Conservation (phyloP, 495 filamentous ascomycete species). For the Cryomyces antarcticus region DNA sequence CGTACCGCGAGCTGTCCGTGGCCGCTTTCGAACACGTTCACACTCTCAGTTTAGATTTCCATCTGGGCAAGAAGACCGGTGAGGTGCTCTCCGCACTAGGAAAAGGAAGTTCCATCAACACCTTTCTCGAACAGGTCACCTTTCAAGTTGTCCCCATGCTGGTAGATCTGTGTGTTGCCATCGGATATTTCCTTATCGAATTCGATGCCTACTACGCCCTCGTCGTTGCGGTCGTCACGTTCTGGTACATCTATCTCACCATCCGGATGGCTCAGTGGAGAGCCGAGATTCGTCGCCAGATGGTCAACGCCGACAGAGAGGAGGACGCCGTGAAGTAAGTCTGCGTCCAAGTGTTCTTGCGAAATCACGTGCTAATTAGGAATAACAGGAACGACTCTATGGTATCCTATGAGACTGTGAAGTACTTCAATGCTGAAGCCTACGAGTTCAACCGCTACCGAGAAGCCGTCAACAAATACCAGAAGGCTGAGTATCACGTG, state of each 20-base stretch:
- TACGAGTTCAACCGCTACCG: constrained; percentile 84
- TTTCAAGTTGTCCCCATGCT: constrained; percentile 93
- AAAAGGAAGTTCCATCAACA: constrained; percentile 91
- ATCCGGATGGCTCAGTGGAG: constrained; percentile 90
- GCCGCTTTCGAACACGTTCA: constrained; percentile 96
- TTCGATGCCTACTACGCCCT: constrained; percentile 89
- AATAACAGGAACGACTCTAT: constrained; percentile 72
- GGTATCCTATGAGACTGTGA: constrained; percentile 94
- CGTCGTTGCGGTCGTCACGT: constrained; percentile 77
- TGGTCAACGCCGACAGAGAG: constrained; percentile 84
- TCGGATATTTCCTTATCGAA: constrained; percentile 59
- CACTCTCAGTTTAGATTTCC: constrained; percentile 83
- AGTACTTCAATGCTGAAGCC: constrained; percentile 93
- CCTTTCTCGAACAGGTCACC: constrained; percentile 85
- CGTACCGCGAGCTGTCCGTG: constrained; percentile 82
- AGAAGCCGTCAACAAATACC: constrained; percentile 58
- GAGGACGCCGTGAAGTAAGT: constrained; percentile 78
- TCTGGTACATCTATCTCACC: constrained; percentile 87
- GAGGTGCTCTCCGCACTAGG: constrained; percentile 88
- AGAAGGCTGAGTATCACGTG: constrained; percentile 73
- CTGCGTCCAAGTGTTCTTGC: not conserved
- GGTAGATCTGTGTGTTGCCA: constrained; percentile 68
- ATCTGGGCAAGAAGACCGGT: constrained; percentile 88
- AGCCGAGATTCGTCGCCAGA: constrained; percentile 70
- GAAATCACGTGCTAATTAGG: no score